Percentiles rank a stretch among this genome's conserved stretches.
Evolutionary conservation across 345 rosid species (phyloP).

Genomic region (Syzygium oleosum): DNA sequence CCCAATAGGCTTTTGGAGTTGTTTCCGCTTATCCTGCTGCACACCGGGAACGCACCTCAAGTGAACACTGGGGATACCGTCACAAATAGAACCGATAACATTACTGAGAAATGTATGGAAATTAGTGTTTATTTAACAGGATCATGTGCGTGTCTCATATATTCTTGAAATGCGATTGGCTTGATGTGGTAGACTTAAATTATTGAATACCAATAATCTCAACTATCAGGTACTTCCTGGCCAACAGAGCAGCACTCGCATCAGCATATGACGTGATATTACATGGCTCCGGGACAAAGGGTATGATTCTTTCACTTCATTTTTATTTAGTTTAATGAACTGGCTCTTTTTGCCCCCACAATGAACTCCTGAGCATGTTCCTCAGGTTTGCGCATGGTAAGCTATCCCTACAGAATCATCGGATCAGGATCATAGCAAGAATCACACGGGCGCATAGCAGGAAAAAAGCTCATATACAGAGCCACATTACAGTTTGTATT

Average conservation of each 20-base stretch:
- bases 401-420: neutral
- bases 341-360: neutral
- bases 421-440: neutral
- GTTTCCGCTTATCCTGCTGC: accelerated
- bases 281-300: neutral
- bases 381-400: neutral
- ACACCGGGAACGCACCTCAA: neutral
- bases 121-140: neutral
- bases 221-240: neutral
- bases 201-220: neutral
- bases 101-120: neutral
- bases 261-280: neutral
- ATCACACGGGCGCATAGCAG: neutral
- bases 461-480: neutral
- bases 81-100: neutral
- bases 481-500: neutral
- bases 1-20: neutral
- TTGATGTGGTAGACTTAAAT: neutral
- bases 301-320: neutral
- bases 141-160: neutral
- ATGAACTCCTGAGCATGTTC: neutral
- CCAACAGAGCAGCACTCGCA: neutral
- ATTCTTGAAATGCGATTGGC: neutral
- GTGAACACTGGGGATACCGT: neutral
- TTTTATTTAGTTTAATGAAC: neutral